Percentiles rank a stretch among this genome's conserved stretches.
Evolutionary conservation across 306 rosid genomes (phyloP).

Genomic region (Macrotyloma uniflorum): DNA sequence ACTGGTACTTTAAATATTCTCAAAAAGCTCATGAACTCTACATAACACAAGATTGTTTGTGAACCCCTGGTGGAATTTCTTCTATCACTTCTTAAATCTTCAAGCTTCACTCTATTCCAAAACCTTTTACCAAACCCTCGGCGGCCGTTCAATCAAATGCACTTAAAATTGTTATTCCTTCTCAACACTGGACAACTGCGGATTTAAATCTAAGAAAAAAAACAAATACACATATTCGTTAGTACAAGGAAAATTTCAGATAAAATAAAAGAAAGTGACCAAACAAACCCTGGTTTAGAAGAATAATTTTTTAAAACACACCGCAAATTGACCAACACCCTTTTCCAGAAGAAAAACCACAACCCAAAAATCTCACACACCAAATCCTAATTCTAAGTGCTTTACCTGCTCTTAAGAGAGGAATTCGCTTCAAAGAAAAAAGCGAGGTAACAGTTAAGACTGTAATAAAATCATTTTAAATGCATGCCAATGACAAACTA

Average conservation of each 20-base stretch:
- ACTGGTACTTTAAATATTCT: slow-evolving; percentile 34
- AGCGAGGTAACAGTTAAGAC: background rate
- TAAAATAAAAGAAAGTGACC: slow-evolving; percentile 17
- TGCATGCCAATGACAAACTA: background rate
- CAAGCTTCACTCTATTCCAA: slow-evolving; percentile 32
- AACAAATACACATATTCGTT: slow-evolving; percentile 30
- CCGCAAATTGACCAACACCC: slow-evolving; percentile 28
- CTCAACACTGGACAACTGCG: slow-evolving; percentile 42
- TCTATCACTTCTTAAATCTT: background rate
- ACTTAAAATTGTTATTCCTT: slow-evolving; percentile 34
- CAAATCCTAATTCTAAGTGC: slow-evolving; percentile 49
- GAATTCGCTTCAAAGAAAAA: background rate
- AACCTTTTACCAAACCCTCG: slow-evolving; percentile 29
- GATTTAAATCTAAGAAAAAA: slow-evolving; percentile 38
- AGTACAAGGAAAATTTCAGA: slow-evolving; percentile 27
- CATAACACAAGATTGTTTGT: background rate
- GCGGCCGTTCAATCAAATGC: slow-evolving; percentile 36
- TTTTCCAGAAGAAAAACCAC: background rate
- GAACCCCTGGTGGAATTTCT: background rate
- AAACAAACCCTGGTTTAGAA: slow-evolving; percentile 2
- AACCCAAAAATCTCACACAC: background rate
- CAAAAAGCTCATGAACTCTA: slow-evolving; percentile 27
- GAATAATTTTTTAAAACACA: background rate
- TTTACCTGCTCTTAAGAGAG: background rate
- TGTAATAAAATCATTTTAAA: background rate